Evolutionary conservation across 495 filamentous ascomycete species (phyloP).

Genomic region (Podospora pseudocomata): DNA sequence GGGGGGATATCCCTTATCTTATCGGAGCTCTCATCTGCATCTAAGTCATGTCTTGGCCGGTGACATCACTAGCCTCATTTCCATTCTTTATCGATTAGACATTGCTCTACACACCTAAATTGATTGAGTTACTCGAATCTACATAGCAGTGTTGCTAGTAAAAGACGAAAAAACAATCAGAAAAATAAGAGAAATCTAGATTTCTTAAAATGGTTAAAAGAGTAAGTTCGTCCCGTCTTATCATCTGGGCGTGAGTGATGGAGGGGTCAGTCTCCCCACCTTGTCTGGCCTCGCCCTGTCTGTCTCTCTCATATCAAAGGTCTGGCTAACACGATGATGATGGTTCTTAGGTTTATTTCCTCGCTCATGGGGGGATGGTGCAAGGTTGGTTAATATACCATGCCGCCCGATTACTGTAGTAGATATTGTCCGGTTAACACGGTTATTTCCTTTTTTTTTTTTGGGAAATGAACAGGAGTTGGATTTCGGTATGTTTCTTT

Average conservation of each 20-base stretch:
- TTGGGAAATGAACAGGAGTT: slow-evolving; percentile 13
- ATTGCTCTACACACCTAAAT: too few relatives aligned
- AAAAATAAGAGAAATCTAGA: too few relatives aligned
- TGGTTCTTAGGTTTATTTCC: slow-evolving; percentile 43
- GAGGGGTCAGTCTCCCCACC: background rate
- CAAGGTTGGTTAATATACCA: slow-evolving; percentile 40
- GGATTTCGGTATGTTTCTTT: slow-evolving; percentile 19
- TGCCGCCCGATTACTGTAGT: background rate
- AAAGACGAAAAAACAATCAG: too few relatives aligned
- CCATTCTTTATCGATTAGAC: too few relatives aligned
- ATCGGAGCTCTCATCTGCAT: slow-evolving; percentile 15
- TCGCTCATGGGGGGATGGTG: slow-evolving; percentile 51
- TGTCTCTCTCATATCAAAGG: background rate
- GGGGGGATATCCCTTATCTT: slow-evolving; percentile 21
- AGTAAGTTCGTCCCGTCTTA: background rate
- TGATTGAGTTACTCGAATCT: too few relatives aligned
- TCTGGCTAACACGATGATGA: background rate
- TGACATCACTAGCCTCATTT: slow-evolving; percentile 11
- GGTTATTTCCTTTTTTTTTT: background rate
- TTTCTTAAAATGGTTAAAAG: slow-evolving; percentile 2
- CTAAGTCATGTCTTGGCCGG: background rate
- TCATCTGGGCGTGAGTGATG: background rate
- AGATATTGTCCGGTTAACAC: too few relatives aligned
- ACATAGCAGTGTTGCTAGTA: too few relatives aligned
- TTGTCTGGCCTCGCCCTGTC: background rate